Conservation (phyloP, 371 early-diverging fungal genomes). For the Coemansia sp. region DNA sequence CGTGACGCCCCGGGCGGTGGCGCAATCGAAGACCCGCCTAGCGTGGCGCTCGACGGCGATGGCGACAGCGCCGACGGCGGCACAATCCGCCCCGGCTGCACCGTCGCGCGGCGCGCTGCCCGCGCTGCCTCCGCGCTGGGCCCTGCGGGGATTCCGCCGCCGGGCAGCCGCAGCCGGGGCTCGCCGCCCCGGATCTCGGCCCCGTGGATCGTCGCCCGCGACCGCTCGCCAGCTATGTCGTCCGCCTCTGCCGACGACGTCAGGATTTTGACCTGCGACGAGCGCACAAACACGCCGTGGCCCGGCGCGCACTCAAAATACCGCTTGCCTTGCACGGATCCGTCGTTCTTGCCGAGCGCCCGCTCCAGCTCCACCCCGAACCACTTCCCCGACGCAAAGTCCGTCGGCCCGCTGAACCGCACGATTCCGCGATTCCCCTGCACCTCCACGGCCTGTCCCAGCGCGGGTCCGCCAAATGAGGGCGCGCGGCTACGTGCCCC, state of each 20-base stretch:
- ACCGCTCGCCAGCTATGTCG: conserved; percentile 1
- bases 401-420: conserved; percentile 66
- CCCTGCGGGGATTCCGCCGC: not conserved
- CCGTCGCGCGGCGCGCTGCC: conserved; percentile 19
- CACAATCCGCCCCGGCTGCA: conserved; percentile 23
- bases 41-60: not conserved
- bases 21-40: not conserved
- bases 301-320: conserved; percentile 72
- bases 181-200: conserved; percentile 19
- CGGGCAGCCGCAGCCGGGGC: conserved; percentile 6
- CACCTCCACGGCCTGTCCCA: conserved; percentile 53
- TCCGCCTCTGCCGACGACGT: conserved; percentile 7
- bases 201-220: conserved; percentile 39
- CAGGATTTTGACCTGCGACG: conserved; percentile 62
- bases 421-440: conserved; percentile 71
- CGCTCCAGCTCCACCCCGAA: conserved; percentile 75
- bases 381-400: conserved; percentile 72
- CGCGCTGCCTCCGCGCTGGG: conserved; percentile 15
- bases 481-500: conserved; percentile 14
- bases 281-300: conserved; percentile 72
- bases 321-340: conserved; percentile 62
- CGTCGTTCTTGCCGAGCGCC: conserved; percentile 79
- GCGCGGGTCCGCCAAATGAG: conserved; percentile 14
- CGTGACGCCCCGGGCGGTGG: conserved; percentile 11
- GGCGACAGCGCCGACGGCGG: conserved; percentile 1